Conservation (phyloP, 1,284 basidiomycete genomes). For the Schizophyllum commune region DNA sequence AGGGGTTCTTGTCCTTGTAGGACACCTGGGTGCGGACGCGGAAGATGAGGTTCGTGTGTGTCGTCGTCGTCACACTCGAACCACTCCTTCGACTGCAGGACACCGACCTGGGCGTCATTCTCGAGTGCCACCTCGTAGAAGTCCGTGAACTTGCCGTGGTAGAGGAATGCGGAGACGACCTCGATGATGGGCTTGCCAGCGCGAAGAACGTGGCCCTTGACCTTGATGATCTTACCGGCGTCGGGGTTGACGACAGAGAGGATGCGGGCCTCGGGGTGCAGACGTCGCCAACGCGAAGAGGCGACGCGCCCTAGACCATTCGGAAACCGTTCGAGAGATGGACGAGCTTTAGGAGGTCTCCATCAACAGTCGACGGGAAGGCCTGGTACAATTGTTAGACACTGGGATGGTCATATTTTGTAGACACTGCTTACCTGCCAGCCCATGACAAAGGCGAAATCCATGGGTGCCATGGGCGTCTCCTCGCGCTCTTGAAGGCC, state of each 20-base stretch:
- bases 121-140: conserved; percentile 79
- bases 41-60: conserved; percentile 82
- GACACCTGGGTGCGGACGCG: conserved; percentile 78
- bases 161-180: conserved; percentile 93
- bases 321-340: conserved; percentile 97
- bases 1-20: conserved; percentile 89
- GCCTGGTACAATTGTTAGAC: conserved; percentile 42
- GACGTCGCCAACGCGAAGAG: conserved; percentile 80
- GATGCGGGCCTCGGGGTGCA: conserved; percentile 87
- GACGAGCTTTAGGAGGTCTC: conserved; percentile 91
- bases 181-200: conserved; percentile 80
- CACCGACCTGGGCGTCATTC: conserved; percentile 79
- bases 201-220: conserved; percentile 81
- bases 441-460: conserved; percentile 96
- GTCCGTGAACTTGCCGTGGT: conserved; percentile 91
- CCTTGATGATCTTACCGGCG: conserved; percentile 90
- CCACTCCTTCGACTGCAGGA: conserved; percentile 96
- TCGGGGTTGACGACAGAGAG: conserved; percentile 88
- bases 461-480: conserved; percentile 86
- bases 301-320: conserved; percentile 70
- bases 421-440: conserved; percentile 69
- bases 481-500: conserved; percentile 76
- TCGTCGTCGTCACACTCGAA: conserved; percentile 91
- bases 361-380: conserved; percentile 88
- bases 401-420: not conserved